Percentiles rank a stretch among this genome's conserved stretches.
Conservation (phyloP, 2,329 filamentous ascomycete genomes). For the Penicillium sp. region DNA sequence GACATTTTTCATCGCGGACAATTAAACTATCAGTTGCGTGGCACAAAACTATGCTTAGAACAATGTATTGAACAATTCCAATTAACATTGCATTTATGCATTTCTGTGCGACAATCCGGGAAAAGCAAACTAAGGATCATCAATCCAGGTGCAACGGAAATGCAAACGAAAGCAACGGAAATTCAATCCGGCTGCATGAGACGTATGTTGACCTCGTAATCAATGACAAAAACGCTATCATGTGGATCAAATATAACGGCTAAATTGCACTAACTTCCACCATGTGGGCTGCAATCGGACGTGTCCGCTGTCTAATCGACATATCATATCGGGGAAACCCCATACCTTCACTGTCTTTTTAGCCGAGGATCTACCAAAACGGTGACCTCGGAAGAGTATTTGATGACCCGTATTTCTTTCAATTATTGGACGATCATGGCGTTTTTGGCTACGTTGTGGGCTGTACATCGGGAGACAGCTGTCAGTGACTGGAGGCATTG, state of each 20-base stretch:
- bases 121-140: background rate
- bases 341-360: background rate
- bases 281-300: background rate
- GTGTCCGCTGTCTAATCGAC: background rate
- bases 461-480: background rate
- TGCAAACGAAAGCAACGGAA: background rate
- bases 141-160: background rate
- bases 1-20: background rate
- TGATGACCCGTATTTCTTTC: background rate
- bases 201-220: background rate
- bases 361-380: background rate
- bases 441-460: background rate
- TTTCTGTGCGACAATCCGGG: background rate
- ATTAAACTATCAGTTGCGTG: background rate
- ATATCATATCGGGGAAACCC: background rate
- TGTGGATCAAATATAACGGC: background rate
- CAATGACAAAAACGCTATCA: background rate
- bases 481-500: background rate
- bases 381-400: background rate
- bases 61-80: background rate
- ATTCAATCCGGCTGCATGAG: background rate
- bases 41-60: background rate
- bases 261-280: background rate
- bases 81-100: background rate
- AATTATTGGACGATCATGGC: slow-evolving; percentile 13